Conservation (phyloP, 163 green algal species). For the Chloroidium sp. region DNA sequence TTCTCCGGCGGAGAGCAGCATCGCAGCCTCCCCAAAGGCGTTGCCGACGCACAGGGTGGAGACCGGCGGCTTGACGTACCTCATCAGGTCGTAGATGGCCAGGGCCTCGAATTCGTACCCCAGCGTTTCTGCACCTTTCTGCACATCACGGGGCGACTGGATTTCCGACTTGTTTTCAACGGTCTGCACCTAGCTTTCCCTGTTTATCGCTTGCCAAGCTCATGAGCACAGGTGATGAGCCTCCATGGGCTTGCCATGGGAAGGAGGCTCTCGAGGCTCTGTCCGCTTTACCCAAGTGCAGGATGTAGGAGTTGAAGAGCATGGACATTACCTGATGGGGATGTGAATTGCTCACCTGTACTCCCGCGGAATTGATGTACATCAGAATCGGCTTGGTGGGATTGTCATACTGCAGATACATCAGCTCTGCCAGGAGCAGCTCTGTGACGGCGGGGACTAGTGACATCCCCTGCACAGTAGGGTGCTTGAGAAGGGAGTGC, state of each 20-base stretch:
- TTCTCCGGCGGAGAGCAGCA: constrained; percentile 85
- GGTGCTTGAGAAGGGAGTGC: too few relatives aligned
- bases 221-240: too few relatives aligned
- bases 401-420: constrained; percentile 96
- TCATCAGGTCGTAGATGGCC: constrained; percentile 97
- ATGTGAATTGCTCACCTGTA: constrained; percentile 46
- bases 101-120: constrained; percentile 96
- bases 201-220: too few relatives aligned
- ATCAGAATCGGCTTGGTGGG: constrained; percentile 86
- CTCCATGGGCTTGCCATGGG: too few relatives aligned
- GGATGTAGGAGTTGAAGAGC: too few relatives aligned
- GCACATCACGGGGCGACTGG: constrained; percentile 1
- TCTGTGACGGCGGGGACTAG: constrained; percentile 95
- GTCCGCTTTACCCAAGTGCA: too few relatives aligned
- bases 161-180: too few relatives aligned
- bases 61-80: constrained; percentile 76
- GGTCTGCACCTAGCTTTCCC: too few relatives aligned
- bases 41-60: constrained; percentile 85
- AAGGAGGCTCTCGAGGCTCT: too few relatives aligned
- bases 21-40: constrained; percentile 91
- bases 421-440: constrained; percentile 92
- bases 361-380: constrained; percentile 99
- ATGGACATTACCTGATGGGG: too few relatives aligned
- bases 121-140: constrained; percentile 88
- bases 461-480: constrained; percentile 81